Evolutionary conservation across 352 stramenopile genomes (phyloP), one percentile per base, ranked within the genome.

Genomic region (Pythium oligandrum): DNA sequence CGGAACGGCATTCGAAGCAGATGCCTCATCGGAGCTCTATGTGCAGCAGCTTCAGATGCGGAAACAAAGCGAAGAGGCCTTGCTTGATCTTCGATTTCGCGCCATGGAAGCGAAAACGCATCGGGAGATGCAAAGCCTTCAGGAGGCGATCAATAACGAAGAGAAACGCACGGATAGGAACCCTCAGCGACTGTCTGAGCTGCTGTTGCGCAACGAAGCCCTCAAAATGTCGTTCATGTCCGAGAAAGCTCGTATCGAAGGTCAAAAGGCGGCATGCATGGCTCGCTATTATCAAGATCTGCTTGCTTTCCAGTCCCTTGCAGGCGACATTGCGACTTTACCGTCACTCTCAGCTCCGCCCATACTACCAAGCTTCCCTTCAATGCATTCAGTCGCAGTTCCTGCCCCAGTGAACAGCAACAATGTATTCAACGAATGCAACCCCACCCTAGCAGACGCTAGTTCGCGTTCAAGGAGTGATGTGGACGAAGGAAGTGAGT

Each of bases 251-350:
- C 72, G 73, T 39, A 50, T 88, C 32, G 74, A 88, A 43, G 84
- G 72, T 35, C 46, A 83, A 7, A 75, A 70, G 38, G 73, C 76
- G 2, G 66, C 79, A 0, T 75, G 66, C 26, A 81, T 71, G 32
- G 71, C 74, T 9, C 68, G 71, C 9, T 90, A 83, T 50, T 90
- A 85, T 38, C 72, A 87, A 45, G 78, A 90, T 40, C 34, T 90
- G 12, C 61, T 85, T 7, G 57, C 66, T 0, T 82, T 87, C 36
- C 74, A 75, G 12, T 74, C 72, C 1, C 53, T 87, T 35, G 60
- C 45, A 32, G 36, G 4, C 1, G 12, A 51, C 31, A 11, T 30
- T 26, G 8, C 11, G 8, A 17, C 42, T 26, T 47, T 7, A 7
- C 42, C 42, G n/a, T 26, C 17, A 26, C 17, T 26, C 17, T 26